Conservation (phyloP, 75 land plant species). For the Pinus taeda region DNA sequence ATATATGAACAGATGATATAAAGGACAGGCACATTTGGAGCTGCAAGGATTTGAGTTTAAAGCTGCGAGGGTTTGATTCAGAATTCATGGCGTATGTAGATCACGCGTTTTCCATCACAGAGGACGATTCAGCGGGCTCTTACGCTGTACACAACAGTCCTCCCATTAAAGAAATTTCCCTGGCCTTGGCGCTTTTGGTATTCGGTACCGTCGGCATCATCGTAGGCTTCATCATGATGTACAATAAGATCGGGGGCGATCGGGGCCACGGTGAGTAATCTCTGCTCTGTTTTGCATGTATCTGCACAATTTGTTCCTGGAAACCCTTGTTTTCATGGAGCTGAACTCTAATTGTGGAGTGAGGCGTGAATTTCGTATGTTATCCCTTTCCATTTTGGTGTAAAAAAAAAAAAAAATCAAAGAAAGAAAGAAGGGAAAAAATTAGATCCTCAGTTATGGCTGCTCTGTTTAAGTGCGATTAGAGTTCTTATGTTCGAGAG, state of each 20-base stretch:
- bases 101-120: slow-evolving; percentile 85
- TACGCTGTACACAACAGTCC: slow-evolving; percentile 78
- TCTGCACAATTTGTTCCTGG: not conserved
- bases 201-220: slow-evolving; percentile 72
- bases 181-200: slow-evolving; percentile 79
- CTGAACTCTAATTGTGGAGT: not conserved
- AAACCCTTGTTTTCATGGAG: not conserved
- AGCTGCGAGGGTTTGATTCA: slow-evolving; percentile 1
- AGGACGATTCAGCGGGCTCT: slow-evolving; percentile 68
- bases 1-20: too few relatives aligned
- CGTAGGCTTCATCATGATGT: slow-evolving; percentile 68
- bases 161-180: slow-evolving; percentile 91
- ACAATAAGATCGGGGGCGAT: slow-evolving; percentile 74
- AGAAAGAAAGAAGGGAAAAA: too few relatives aligned
- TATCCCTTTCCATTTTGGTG: not conserved
- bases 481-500: too few relatives aligned
- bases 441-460: too few relatives aligned
- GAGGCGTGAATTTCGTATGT: not conserved
- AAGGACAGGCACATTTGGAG: too few relatives aligned
- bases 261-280: slow-evolving; percentile 67
- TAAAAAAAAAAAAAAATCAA: too few relatives aligned
- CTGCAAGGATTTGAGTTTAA: not conserved
- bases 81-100: slow-evolving; percentile 86
- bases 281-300: not conserved
- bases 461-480: too few relatives aligned